Conservation (phyloP, 305 asterid genomes). For the Fraxinus floribunda region DNA sequence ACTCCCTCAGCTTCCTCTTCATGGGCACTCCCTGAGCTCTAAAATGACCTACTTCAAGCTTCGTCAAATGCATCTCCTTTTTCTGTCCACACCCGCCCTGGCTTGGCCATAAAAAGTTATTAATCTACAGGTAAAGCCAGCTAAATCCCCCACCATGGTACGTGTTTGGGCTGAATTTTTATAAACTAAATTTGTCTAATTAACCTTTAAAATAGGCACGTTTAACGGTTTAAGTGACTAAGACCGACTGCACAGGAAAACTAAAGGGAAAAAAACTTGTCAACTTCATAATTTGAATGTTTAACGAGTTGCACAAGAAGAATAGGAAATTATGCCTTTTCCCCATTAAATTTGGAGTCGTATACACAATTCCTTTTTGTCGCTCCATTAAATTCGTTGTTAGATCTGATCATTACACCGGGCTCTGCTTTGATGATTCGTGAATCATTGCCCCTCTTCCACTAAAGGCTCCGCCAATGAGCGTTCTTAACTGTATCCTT, state of each 20-base stretch:
- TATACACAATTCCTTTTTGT: too few relatives aligned
- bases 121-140: not conserved
- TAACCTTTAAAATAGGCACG: too few relatives aligned
- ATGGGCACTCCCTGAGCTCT: constrained; percentile 96
- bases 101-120: constrained; percentile 27
- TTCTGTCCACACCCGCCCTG: constrained; percentile 94
- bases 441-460: constrained; percentile 3
- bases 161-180: not conserved
- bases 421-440: constrained; percentile 54
- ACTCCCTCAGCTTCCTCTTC: constrained; percentile 93
- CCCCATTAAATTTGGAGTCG: constrained; percentile 62
- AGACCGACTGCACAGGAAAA: too few relatives aligned
- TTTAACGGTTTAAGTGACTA: too few relatives aligned
- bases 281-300: too few relatives aligned
- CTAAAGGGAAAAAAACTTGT: too few relatives aligned
- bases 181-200: too few relatives aligned
- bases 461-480: constrained; percentile 33
- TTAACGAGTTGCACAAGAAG: too few relatives aligned
- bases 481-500: constrained; percentile 28
- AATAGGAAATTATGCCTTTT: constrained; percentile 1
- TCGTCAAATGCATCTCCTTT: constrained; percentile 76
- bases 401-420: constrained; percentile 52
- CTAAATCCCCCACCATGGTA: not conserved
- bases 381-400: too few relatives aligned
- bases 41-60: constrained; percentile 93